Base-by-base conservation (phyloP, 2,329 filamentous ascomycete genomes). In the Trichoderma simmonsii region DNA sequence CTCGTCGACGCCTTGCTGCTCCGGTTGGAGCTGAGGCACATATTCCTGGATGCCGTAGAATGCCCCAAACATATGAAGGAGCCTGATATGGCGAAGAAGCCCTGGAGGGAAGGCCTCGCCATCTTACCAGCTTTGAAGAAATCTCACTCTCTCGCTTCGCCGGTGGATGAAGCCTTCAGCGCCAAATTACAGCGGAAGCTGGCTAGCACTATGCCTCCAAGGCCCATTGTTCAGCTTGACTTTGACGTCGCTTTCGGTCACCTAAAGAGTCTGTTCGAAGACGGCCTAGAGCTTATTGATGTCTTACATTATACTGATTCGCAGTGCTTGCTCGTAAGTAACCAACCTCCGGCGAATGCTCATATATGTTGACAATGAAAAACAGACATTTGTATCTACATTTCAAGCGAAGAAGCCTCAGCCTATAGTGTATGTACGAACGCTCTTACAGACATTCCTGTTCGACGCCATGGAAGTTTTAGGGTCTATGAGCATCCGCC, bases 161-260 rank as follows among this genome's bases (percentile, higher is more conserved):
- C 88, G 0, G 89, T 97, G 0, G 87, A 90, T 0, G 90, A 91
- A n/a, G 90, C 95, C 0, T 98, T 98, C 80, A 98, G 94, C 76
- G 89, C 90, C 28, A 97, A 97, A 79, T 87, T 98, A 48, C 96
- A 99, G 79, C 89, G 95, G n/a, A 92, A 92, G 74, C 86, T 99
- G 36, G 95, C 96, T 1, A 98, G 94, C 76, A 98, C 94, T 0
- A 95, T 98, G 77, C 96, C 96, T 4, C 96, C 96, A 8, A 89
- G 95, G 9, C 95, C 95, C 0, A 95, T 98, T 76, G 93, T 98
- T 12, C 87, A 93, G 68, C 84, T 95, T 3, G 89, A 88, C 30
- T 92, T 93, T 75, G 88, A 91, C 15, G 90, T 93, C 76, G 92
- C 94, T 0, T 88, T 92, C 74, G 83, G 83, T 24, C 91, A 93